Evolutionary conservation across 2,329 filamentous ascomycete species (phyloP).

Genomic region (Hirsutella thompsonii): DNA sequence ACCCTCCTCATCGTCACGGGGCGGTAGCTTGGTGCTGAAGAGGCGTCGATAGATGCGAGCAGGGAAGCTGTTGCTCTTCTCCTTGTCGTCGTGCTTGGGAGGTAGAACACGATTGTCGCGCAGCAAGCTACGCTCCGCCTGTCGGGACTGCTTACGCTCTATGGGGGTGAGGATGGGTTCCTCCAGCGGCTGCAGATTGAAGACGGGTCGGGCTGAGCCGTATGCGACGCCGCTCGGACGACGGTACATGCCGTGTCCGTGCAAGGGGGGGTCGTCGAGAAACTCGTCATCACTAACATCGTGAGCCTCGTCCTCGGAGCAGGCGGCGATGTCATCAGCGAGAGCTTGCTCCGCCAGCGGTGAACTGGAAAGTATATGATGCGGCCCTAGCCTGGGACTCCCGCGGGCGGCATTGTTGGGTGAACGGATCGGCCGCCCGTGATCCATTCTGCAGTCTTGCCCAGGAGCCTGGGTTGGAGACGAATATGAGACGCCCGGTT

Average conservation of each 20-base stretch:
- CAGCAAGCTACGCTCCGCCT: slow-evolving; percentile 47
- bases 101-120: slow-evolving; percentile 54
- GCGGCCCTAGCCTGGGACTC: slow-evolving; percentile 2
- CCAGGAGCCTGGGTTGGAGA: not conserved
- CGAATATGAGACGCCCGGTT: not conserved
- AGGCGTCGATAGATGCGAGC: slow-evolving; percentile 29
- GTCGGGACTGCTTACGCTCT: slow-evolving; percentile 42
- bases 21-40: slow-evolving; percentile 43
- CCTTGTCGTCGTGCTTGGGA: slow-evolving; percentile 35
- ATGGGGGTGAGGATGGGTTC: slow-evolving; percentile 36
- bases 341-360: slow-evolving; percentile 54
- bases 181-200: slow-evolving; percentile 42
- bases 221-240: slow-evolving; percentile 66
- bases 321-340: slow-evolving; percentile 53
- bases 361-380: slow-evolving; percentile 40
- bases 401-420: not conserved
- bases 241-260: slow-evolving; percentile 49
- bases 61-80: slow-evolving; percentile 20
- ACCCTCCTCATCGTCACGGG: slow-evolving; percentile 26
- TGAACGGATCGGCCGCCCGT: slow-evolving; percentile 1
- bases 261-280: slow-evolving; percentile 21
- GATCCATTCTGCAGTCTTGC: slow-evolving; percentile 3
- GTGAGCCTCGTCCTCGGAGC: slow-evolving; percentile 39
- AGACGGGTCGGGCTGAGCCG: slow-evolving; percentile 55
- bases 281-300: slow-evolving; percentile 16